phyloP scores from a whole-genome alignment of 768 basidiomycete genomes.

The Coprinellus micaceus region DNA sequence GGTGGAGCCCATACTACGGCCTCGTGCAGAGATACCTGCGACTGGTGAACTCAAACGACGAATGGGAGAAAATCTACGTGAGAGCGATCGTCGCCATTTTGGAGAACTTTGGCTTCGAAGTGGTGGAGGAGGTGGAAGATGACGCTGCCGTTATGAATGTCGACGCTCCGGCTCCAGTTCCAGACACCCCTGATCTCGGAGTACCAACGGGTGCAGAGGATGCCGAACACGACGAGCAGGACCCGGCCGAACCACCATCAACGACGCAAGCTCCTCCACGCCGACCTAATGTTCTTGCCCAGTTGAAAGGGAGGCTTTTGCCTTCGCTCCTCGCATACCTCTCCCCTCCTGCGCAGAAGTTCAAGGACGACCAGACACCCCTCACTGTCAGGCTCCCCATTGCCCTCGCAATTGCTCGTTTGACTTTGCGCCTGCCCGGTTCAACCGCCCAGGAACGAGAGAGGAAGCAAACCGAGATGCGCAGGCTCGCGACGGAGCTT shows the following conservation, averaged over 20 bases:
- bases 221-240: conserved; percentile 26
- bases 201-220: conserved; percentile 13
- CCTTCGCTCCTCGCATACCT: conserved; percentile 8
- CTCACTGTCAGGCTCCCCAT: conserved; percentile 67
- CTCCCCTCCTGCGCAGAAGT: conserved; percentile 8
- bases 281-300: conserved; percentile 4
- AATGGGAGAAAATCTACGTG: conserved; percentile 76
- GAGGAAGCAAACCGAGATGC: conserved; percentile 11
- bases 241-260: conserved; percentile 22
- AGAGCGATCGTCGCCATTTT: conserved; percentile 80
- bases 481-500: conserved; percentile 68
- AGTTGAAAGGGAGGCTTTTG: conserved; percentile 6
- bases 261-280: conserved; percentile 21
- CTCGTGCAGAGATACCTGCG: conserved; percentile 81
- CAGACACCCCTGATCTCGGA: no score
- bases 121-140: conserved; percentile 53
- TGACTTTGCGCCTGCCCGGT: conserved; percentile 77
- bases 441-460: conserved; percentile 49
- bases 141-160: conserved; percentile 3
- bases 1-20: conserved; percentile 81
- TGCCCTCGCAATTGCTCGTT: conserved; percentile 78
- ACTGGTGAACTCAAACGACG: conserved; percentile 61
- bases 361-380: conserved; percentile 60
- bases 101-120: conserved; percentile 88
- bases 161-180: neutral